Evolutionary conservation across 2,329 filamentous ascomycete genomes (phyloP).

Genomic region (Setomelanomma holmii): DNA sequence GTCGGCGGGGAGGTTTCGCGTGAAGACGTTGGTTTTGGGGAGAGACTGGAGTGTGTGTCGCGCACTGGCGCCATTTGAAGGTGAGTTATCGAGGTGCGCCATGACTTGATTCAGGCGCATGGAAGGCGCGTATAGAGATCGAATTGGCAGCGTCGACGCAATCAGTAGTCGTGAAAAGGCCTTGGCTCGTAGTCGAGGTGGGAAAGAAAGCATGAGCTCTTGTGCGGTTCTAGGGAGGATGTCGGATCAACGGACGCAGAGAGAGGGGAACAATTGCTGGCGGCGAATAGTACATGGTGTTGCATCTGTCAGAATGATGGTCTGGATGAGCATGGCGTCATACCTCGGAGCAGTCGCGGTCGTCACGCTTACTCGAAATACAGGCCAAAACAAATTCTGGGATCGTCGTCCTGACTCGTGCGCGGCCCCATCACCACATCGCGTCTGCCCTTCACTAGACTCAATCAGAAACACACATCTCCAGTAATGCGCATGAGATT

Average conservation of each 20-base stretch:
- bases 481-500: too few species aligned
- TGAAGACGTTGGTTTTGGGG: conserved; percentile 71
- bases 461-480: not conserved
- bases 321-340: conserved; percentile 30
- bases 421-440: not conserved
- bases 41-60: conserved; percentile 57
- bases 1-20: conserved; percentile 75
- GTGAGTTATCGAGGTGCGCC: conserved; percentile 49
- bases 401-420: conserved; percentile 24
- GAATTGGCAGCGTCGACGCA: conserved; percentile 6
- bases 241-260: not conserved
- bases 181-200: conserved; percentile 12
- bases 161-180: conserved; percentile 3
- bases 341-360: conserved; percentile 15
- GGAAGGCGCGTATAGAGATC: conserved; percentile 19
- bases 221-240: not conserved
- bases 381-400: conserved; percentile 7
- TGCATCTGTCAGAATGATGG: conserved; percentile 27
- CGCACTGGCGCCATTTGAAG: conserved; percentile 15
- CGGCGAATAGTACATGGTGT: conserved; percentile 22
- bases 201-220: conserved; percentile 14
- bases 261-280: conserved; percentile 8
- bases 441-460: not conserved
- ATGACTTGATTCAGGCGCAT: conserved; percentile 54
- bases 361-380: conserved; percentile 1